Base-by-base conservation (phyloP, 768 basidiomycete genomes). In the Boletus vermiculosoides region DNA sequence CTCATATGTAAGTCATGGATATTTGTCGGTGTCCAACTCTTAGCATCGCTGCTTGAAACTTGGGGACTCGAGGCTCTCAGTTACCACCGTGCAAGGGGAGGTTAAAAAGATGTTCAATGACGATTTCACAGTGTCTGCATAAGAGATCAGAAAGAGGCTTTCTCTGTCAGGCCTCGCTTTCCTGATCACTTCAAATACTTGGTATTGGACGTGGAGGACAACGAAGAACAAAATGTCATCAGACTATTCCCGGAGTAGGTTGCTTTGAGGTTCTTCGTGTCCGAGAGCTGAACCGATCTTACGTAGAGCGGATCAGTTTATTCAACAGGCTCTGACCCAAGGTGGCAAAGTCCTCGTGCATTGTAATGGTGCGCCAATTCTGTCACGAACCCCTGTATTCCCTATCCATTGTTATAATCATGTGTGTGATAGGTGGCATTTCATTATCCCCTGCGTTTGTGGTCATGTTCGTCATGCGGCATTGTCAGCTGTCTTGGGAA, bases 221-320 rank as follows among this genome's bases (percentile, higher is more conserved):
- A 84, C 62, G 93, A 95, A 71, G 94, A 96, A 67, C 94, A 97
- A 75, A 97, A 97, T 69, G 80, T 97, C 40, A 96, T 97, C 63
- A 81, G 90, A 28, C 74, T 94, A 42, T 96, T 96, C 72, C 94
- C 94, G n/a, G 69, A 71, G 94, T 94, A 60, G 54, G 83, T 76
- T 28, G 20, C 28, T 55, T 31, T 5, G 22, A 5, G 11, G 30
- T 13, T 51, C 25, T 20, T 45, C 15, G 25, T 37, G 18, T 46
- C 20, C 31, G 50, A 15, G 25, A 5, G 33, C 44, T 57, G 13
- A 55, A 54, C 18, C 44, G 52, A 25, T 53, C 44, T 31, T 49
- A 18, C 41, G 5, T 59, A 94, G 91, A 56, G 91, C 90, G 1
- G 88, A 88, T 62, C 65, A 74, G 16, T 91, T 92, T 71, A 92